Base-by-base conservation (phyloP, 1,284 basidiomycete species). In the Cryptococcus floricola region DNA sequence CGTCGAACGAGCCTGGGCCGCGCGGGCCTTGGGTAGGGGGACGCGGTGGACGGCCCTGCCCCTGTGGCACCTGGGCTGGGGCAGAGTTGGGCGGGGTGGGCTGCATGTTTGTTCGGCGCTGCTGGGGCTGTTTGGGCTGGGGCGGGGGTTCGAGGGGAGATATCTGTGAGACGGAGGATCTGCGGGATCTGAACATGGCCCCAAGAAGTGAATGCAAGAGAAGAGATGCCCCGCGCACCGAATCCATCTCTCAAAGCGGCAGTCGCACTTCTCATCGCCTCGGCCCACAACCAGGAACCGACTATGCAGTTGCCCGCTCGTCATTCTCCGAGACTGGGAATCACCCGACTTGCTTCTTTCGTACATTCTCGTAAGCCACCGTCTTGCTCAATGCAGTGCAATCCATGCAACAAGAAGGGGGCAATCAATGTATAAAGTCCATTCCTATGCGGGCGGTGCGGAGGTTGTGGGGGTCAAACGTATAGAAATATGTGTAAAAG, bases 371-470 rank as follows among this genome's bases (percentile, higher is more conserved):
- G 31, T 34, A 34, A 34, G 31, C 10, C 7, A 8, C 10, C 31
- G 2, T 34, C 41, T 16, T 9, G 10, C n/a, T 42, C 19, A n/a
- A 42, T 42, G 41, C 41, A 42, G 23, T 18, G 39, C 14, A 39
- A 38, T 47, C 34, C 38, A 25, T 54, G 19, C 13, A 39, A 37
- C 46, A 45, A 19, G 14, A 54, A 42, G 47, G 44, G n/a, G 37
- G 25, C 25, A 34, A 42, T 37, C 19, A 48, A 16, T 34, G 41
- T 28, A 48, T 44, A 39, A 19, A 48, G 49, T 55, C 48, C 48
- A 34, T 41, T 54, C 48, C 42, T 23, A 39, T 51, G 44, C 52
- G 49, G 31, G 10, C 19, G 16, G 46, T 53, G 52, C 46, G 53
- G 31, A 34, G 31, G 31, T 48, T 41, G 48, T 48, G 47, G 31